Evolutionary conservation across 139 green algal genomes (phyloP).

Genomic region (Chlamydomonas sp.): DNA sequence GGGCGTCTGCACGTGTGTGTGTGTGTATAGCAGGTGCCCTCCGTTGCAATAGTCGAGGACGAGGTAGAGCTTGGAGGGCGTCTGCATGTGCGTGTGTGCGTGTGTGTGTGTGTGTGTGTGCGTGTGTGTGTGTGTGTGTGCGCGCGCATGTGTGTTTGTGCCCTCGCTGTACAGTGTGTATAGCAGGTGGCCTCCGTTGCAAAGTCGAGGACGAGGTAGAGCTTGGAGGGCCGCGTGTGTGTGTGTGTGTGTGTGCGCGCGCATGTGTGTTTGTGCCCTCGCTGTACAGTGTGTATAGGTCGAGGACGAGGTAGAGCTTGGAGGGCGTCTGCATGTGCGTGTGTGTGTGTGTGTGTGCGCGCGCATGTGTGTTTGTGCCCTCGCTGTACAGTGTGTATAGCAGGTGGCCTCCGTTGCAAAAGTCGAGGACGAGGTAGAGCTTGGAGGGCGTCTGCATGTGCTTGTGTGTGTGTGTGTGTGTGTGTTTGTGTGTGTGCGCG

Average conservation of each 20-base stretch:
- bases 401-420: constrained; percentile 96
- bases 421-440: constrained; percentile 97
- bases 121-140: too few species aligned
- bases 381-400: constrained; percentile 94
- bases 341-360: constrained; percentile 61
- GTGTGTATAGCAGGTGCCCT: constrained; percentile 97
- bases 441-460: constrained; percentile 74
- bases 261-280: too few species aligned
- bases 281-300: too few species aligned
- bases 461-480: constrained; percentile 57
- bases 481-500: neutral
- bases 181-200: too few species aligned
- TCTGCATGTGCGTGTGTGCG: too few species aligned
- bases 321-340: constrained; percentile 66
- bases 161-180: too few species aligned
- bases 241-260: too few species aligned
- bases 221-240: too few species aligned
- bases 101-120: too few species aligned
- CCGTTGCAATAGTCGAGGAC: constrained; percentile 96
- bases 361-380: constrained; percentile 31
- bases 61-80: constrained; percentile 92
- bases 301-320: constrained; percentile 97
- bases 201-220: constrained; percentile 96
- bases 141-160: too few species aligned
- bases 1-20: constrained; percentile 68